Conservation (phyloP, 768 basidiomycete genomes). For the Calocera viscosa region DNA sequence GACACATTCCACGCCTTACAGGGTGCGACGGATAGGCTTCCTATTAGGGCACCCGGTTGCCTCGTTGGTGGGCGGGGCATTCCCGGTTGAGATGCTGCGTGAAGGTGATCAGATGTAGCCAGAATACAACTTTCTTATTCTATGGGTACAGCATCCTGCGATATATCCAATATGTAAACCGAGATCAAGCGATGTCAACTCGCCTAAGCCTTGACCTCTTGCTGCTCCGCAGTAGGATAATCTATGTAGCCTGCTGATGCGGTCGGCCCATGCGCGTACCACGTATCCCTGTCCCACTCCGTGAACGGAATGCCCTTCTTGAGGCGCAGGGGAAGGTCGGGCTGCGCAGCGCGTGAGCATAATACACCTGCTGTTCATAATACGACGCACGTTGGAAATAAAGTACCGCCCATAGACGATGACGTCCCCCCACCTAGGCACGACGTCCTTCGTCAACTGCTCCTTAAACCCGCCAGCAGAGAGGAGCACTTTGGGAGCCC, state of each 20-base stretch:
- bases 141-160: too few species aligned
- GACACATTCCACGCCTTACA: too few species aligned
- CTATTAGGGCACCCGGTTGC: too few species aligned
- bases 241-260: conserved; percentile 26
- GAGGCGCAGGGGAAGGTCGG: conserved; percentile 17
- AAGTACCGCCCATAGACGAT: conserved; percentile 18
- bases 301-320: conserved; percentile 14
- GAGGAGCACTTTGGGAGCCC: conserved; percentile 16
- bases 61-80: too few species aligned
- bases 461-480: conserved; percentile 15
- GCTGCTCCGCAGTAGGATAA: conserved; percentile 23
- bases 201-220: too few species aligned
- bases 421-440: not conserved
- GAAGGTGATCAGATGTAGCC: too few species aligned
- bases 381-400: conserved; percentile 12
- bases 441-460: conserved; percentile 5
- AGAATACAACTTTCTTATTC: too few species aligned
- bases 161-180: too few species aligned
- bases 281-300: conserved; percentile 15
- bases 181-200: too few species aligned
- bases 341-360: conserved; percentile 7
- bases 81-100: too few species aligned
- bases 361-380: too few species aligned
- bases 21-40: too few species aligned
- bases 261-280: conserved; percentile 9